These are phyloP conservation scores for Populus hybrid DNA, from an alignment of 441 rosid genomes.

Conservation along the genomic window DNA sequence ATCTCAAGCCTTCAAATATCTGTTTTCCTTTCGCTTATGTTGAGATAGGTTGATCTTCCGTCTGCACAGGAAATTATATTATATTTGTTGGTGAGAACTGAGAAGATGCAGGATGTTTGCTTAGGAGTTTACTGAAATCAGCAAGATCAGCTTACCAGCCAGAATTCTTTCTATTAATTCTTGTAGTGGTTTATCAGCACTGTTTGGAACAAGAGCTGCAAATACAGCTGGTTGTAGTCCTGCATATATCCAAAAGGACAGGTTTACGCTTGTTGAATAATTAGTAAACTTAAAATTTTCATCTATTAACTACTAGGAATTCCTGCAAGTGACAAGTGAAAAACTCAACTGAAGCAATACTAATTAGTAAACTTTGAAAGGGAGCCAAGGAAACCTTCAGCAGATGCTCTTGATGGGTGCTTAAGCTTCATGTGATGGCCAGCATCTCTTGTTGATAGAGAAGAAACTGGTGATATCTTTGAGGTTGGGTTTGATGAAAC, in stretches of 20 bases:
- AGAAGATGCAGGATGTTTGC: not conserved
- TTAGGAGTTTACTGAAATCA: constrained; percentile 1
- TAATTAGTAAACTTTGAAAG: not conserved
- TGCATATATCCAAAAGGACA: constrained; percentile 26
- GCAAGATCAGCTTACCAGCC: constrained; percentile 57
- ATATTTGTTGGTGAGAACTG: not conserved
- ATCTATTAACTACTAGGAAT: constrained; percentile 35
- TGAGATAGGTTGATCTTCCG: constrained; percentile 30
- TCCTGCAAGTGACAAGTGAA: constrained; percentile 32
- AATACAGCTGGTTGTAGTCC: constrained; percentile 67
- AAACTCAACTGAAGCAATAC: not conserved
- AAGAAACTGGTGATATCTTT: constrained; percentile 1
- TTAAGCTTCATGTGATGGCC: constrained; percentile 22
- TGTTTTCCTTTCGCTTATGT: constrained; percentile 6
- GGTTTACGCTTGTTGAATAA: not conserved
- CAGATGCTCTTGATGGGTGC: constrained; percentile 34
- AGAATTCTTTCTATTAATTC: constrained; percentile 77
- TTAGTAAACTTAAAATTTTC: constrained; percentile 73
- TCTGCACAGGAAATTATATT: constrained; percentile 37
- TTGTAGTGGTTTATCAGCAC: constrained; percentile 61
- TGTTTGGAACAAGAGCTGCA: constrained; percentile 86
- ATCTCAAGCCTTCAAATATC: not conserved
- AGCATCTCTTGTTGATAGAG: constrained; percentile 11
- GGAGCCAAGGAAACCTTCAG: constrained; percentile 31
- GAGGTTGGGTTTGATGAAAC: constrained; percentile 18